phyloP scores from a whole-genome alignment of 257 asterid species.

The Solanum neorickii region DNA sequence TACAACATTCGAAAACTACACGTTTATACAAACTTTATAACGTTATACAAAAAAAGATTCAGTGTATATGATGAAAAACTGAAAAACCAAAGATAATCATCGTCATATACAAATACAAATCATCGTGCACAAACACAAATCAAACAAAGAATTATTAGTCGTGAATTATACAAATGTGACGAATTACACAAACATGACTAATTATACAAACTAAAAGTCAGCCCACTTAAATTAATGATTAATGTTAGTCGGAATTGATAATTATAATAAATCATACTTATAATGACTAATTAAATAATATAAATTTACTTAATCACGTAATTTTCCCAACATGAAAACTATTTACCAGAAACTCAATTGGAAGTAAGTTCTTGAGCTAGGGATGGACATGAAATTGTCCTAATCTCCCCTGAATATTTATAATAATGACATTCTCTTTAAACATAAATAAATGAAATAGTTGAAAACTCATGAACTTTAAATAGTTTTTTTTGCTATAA shows the following conservation, averaged over 20 bases:
- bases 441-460: not conserved
- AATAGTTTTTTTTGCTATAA: too few relatives aligned
- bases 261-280: too few relatives aligned
- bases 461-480: not conserved
- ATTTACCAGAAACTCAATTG: not conserved
- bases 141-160: too few relatives aligned
- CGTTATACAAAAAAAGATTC: too few relatives aligned
- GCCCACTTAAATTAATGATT: not conserved
- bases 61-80: not conserved
- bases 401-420: not conserved
- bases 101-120: not conserved
- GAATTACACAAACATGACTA: too few relatives aligned
- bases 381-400: not conserved
- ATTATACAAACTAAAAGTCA: not conserved
- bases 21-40: not conserved
- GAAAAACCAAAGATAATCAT: not conserved
- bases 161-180: too few relatives aligned
- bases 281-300: too few relatives aligned
- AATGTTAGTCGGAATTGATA: rapidly evolving
- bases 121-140: too few relatives aligned
- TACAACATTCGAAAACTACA: not conserved
- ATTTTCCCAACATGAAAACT: not conserved
- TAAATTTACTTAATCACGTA: rapidly evolving
- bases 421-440: too few relatives aligned
- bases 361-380: not conserved